phyloP scores from a whole-genome alignment of 2,329 filamentous ascomycete species.

The Arachnomyces sp. region DNA sequence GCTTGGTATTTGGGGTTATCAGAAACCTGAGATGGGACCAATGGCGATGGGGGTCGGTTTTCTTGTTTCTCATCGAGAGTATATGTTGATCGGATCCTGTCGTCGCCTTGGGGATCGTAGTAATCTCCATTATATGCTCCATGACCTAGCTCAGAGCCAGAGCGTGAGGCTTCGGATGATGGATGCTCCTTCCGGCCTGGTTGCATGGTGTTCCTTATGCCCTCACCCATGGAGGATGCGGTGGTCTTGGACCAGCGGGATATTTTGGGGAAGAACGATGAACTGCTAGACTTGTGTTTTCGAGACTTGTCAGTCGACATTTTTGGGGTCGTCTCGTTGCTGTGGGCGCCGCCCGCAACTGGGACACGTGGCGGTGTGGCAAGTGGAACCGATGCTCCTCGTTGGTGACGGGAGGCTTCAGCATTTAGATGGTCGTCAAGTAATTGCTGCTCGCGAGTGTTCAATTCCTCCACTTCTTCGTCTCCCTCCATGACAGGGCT shows the following conservation, averaged over 20 bases:
- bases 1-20: constrained; percentile 57
- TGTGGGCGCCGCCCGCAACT: constrained; percentile 42
- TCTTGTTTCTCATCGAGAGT: constrained; percentile 34
- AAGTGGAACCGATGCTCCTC: constrained; percentile 36
- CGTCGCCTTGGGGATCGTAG: constrained; percentile 39
- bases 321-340: constrained; percentile 70
- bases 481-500: constrained; percentile 82
- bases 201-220: constrained; percentile 57
- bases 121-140: constrained; percentile 48
- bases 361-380: constrained; percentile 38
- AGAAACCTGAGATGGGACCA: constrained; percentile 51
- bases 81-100: constrained; percentile 35
- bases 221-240: constrained; percentile 72
- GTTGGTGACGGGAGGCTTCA: constrained; percentile 39
- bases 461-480: constrained; percentile 60
- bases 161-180: constrained; percentile 60
- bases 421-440: constrained; percentile 50
- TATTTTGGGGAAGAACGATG: constrained; percentile 80
- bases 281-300: constrained; percentile 81
- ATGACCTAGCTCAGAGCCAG: constrained; percentile 63
- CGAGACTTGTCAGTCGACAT: constrained; percentile 59
- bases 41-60: constrained; percentile 49
- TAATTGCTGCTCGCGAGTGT: constrained; percentile 39
- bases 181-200: constrained; percentile 49
- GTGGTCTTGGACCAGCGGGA: constrained; percentile 98